Percentiles rank a stretch among this genome's conserved stretches.
Evolutionary conservation across 805 yeast species (phyloP).

Genomic region (Debaryomyces castellii): DNA sequence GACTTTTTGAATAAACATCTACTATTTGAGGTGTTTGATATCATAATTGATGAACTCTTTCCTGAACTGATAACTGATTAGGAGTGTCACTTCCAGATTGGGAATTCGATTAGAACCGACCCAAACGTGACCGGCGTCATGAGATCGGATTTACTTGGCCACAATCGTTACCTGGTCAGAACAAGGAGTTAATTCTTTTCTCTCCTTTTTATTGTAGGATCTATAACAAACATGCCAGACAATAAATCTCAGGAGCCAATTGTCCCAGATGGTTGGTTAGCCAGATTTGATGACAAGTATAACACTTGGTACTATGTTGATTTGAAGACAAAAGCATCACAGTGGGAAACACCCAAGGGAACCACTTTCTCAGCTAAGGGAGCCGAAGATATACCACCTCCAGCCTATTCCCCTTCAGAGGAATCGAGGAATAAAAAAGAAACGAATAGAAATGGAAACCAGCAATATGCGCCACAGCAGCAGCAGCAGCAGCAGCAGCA

Average conservation of each 20-base stretch:
- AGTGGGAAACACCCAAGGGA: conserved; percentile 80
- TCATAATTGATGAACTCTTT: conserved; percentile 48
- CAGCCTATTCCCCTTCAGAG: conserved; percentile 30
- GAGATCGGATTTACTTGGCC: background rate
- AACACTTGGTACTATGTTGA: conserved; percentile 82
- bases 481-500: conserved; percentile 17
- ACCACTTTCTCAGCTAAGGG: conserved; percentile 35
- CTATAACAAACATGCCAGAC: background rate
- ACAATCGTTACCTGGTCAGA: background rate
- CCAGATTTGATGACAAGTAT: conserved; percentile 70
- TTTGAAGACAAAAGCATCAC: conserved; percentile 68
- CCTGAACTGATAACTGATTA: conserved; percentile 16
- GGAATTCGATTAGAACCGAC: background rate
- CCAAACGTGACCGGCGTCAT: background rate
- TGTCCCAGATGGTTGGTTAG: conserved; percentile 72
- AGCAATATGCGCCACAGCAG: background rate
- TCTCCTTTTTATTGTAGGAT: background rate
- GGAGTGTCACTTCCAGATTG: background rate
- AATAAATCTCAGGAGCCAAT: conserved; percentile 38
- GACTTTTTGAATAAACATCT: conserved; percentile 67
- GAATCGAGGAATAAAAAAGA: background rate
- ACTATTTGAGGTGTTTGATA: conserved; percentile 58
- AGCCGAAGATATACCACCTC: conserved; percentile 38
- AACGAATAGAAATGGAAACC: background rate
- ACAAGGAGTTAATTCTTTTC: background rate